Percentiles rank a stretch among this genome's conserved stretches.
These are phyloP conservation scores for Setomelanomma holmii DNA, from an alignment of 2,329 filamentous ascomycete genomes.

Conservation along the genomic window DNA sequence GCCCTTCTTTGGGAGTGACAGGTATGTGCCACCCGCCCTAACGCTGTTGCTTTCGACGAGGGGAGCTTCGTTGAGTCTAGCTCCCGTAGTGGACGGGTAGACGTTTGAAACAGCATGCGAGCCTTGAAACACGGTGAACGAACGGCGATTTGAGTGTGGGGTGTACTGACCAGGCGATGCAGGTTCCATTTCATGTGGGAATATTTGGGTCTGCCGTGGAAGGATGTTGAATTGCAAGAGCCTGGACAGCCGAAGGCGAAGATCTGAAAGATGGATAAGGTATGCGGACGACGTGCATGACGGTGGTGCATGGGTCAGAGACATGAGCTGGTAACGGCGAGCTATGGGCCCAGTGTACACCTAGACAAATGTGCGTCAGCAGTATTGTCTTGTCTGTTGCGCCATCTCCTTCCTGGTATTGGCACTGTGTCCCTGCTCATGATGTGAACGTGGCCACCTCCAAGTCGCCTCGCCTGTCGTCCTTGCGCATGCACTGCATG, in stretches of 20 bases:
- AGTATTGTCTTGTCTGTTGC: background rate
- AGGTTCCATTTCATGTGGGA: constrained; percentile 74
- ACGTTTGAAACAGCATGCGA: constrained; percentile 12
- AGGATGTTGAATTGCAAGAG: constrained; percentile 59
- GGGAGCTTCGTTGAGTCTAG: constrained; percentile 10
- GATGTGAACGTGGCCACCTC: background rate
- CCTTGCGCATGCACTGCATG: constrained; percentile 12
- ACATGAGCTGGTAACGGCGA: no score
- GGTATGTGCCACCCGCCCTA: constrained; percentile 49
- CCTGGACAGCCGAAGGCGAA: constrained; percentile 25
- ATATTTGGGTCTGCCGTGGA: constrained; percentile 68
- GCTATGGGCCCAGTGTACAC: background rate
- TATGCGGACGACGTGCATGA: background rate
- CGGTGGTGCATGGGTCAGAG: no score
- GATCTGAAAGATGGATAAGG: constrained; percentile 27
- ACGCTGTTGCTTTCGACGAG: constrained; percentile 1
- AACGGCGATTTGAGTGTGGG: background rate
- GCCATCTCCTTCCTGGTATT: background rate
- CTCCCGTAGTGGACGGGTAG: constrained; percentile 14
- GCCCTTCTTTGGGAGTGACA: constrained; percentile 80
- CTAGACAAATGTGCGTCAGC: background rate
- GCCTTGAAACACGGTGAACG: constrained; percentile 22
- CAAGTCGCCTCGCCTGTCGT: background rate
- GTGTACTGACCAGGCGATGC: constrained; percentile 17
- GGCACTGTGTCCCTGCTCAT: background rate